These are phyloP conservation scores for Cryptococcus sp. DNA, from an alignment of 1,284 basidiomycete genomes.

Conservation along the genomic window DNA sequence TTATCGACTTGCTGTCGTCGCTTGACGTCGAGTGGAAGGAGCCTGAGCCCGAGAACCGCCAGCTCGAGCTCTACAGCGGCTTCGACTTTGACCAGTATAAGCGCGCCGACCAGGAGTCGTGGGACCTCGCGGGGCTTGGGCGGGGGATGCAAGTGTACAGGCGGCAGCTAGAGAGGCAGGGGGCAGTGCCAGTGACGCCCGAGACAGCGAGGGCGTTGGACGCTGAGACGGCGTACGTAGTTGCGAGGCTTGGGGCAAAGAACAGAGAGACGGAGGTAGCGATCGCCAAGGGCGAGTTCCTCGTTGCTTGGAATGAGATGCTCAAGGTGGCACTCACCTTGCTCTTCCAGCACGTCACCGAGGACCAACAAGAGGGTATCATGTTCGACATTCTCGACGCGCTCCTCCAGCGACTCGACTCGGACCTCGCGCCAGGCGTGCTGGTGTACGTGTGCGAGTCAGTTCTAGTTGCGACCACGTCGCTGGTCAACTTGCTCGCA, in stretches of 20 bases:
- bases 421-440: constrained; percentile 65
- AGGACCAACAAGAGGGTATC: constrained; percentile 75
- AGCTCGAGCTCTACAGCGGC: constrained; percentile 63
- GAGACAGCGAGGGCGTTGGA: constrained; percentile 58
- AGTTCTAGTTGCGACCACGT: constrained; percentile 75
- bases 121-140: constrained; percentile 69
- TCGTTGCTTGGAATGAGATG: constrained; percentile 76
- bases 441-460: constrained; percentile 77
- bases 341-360: constrained; percentile 74
- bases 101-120: constrained; percentile 66
- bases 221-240: constrained; percentile 67
- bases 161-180: constrained; percentile 63
- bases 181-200: constrained; percentile 52
- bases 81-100: constrained; percentile 74
- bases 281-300: constrained; percentile 65
- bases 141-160: constrained; percentile 62
- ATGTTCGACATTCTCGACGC: constrained; percentile 82
- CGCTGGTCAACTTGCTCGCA: constrained; percentile 66
- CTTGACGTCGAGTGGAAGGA: constrained; percentile 87
- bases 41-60: constrained; percentile 50
- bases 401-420: constrained; percentile 52
- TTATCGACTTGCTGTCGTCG: constrained; percentile 82
- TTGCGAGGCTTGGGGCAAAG: constrained; percentile 77
- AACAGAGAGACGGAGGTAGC: constrained; percentile 79
- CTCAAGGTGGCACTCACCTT: constrained; percentile 78